Evolutionary conservation across 805 yeast genomes (phyloP), one percentile per base, ranked within the genome.

Genomic region (Zygosaccharomyces gambellarensis): DNA sequence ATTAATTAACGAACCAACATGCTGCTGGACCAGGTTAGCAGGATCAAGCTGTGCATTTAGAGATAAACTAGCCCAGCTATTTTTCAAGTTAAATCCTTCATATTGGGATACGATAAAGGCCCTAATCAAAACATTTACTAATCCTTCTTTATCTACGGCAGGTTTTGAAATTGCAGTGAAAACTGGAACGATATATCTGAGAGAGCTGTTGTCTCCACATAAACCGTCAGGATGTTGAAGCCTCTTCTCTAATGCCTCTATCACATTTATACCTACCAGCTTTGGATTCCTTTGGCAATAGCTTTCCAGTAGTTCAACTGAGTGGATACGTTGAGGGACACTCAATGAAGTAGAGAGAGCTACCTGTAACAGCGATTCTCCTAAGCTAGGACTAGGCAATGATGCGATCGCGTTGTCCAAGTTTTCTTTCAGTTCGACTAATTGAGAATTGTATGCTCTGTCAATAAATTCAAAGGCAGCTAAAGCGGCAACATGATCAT

Each of bases 51-150:
- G 61, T 6, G 85, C 76, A 41, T 78, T 71, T 58, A 83, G 78
- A 32, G 82, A 82, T 38, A 89, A 67, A 0, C 86, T 86, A 30
- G 89, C 85, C 98, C 98, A 92, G 1, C 85, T 83, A 51, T 77
- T 69, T 62, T 72, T 69, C 53, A 65, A 49, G 40, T 66, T 54
- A n/a, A 79, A 62, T 2, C 56, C 46, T 2, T 58, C 44, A 50
- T 72, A 74, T 57, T 83, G 85, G 14, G 76, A 57, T 5, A 76
- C 53, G 22, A 80, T 62, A 14, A 82, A 59, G 14, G 73, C 51
- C 8, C 72, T 66, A 17, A 74, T 52, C 12, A 83, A 53, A 21
- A 72, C 67, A 6, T 62, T 49, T 3, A 63, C 60, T 42, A 71
- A 49, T 9, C 65, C 47, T 1, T 54, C 56, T 7, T 54, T 55